phyloP scores from a whole-genome alignment of 2,329 filamentous ascomycete species.

The Penicillium hordei region DNA sequence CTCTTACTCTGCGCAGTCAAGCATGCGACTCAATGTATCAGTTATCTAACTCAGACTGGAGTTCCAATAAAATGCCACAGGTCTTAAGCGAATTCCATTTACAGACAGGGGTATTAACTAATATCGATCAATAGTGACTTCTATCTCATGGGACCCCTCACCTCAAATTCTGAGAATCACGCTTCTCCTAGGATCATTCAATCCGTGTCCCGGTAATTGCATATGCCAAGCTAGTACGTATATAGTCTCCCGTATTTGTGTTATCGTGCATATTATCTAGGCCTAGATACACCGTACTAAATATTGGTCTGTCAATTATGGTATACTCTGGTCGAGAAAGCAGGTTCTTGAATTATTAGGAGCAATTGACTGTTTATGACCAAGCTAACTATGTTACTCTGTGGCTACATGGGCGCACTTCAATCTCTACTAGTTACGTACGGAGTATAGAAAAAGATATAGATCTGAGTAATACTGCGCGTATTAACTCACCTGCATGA shows the following conservation, averaged over 20 bases:
- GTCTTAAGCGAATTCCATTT: not conserved
- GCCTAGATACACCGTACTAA: not conserved
- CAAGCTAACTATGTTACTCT: not conserved
- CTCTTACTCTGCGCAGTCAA: too few relatives aligned
- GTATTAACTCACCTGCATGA: not conserved
- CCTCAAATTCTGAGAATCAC: not conserved
- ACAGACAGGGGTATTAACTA: not conserved
- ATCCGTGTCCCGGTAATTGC: not conserved
- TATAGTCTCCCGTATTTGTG: not conserved
- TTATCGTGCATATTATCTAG: not conserved
- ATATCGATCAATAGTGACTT: not conserved
- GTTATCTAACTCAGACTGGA: too few relatives aligned
- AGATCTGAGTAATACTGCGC: slow-evolving; percentile 6
- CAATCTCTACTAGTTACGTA: not conserved
- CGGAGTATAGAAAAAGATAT: not conserved
- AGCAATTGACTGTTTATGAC: not conserved
- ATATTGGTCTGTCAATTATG: too few relatives aligned
- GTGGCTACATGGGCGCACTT: too few relatives aligned
- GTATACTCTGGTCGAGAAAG: not conserved
- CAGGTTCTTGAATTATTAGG: too few relatives aligned
- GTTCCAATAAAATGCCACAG: too few relatives aligned
- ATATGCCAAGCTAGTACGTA: not conserved
- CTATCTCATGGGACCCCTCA: not conserved
- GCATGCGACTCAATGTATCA: too few relatives aligned
- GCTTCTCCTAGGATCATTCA: not conserved